These are phyloP conservation scores for Lyophyllum atratum DNA, from an alignment of 768 basidiomycete genomes.

Conservation along the genomic window DNA sequence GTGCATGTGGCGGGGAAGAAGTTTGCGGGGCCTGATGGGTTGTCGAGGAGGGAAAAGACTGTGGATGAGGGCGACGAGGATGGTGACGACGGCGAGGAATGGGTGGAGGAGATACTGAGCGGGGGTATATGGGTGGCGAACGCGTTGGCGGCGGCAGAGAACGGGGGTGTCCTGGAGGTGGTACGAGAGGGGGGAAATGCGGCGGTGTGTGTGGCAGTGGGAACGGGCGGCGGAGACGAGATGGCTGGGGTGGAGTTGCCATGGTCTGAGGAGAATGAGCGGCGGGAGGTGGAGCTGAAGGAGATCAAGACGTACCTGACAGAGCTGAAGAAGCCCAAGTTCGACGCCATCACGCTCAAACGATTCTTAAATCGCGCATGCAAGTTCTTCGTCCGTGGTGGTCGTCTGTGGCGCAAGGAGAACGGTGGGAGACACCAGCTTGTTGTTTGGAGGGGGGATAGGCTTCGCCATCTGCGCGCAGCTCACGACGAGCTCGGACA, in stretches of 20 bases:
- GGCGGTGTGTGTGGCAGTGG: too few relatives aligned
- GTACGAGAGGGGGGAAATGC: background rate
- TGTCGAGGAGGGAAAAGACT: background rate
- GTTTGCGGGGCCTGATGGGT: background rate
- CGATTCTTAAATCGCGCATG: background rate
- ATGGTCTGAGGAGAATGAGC: too few relatives aligned
- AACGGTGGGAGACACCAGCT: slow-evolving; percentile 21
- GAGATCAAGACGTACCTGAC: background rate
- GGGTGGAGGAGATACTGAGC: background rate
- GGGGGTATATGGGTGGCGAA: background rate
- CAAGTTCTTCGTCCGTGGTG: background rate
- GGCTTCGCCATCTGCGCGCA: slow-evolving; percentile 19
- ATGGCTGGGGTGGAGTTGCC: too few relatives aligned
- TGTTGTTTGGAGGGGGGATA: slow-evolving; percentile 13
- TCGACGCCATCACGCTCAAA: background rate
- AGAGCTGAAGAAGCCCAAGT: background rate
- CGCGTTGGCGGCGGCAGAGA: background rate
- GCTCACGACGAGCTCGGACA: slow-evolving; percentile 22
- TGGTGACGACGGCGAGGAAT: background rate
- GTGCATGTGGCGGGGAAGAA: slow-evolving; percentile 31
- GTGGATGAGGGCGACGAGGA: slow-evolving; percentile 1
- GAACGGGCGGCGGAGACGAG: too few relatives aligned
- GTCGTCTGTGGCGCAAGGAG: too few relatives aligned
- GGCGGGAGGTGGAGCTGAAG: background rate
- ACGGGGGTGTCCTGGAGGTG: background rate